These are phyloP conservation scores for Persicaria tinctoria DNA, from an alignment of 148 eudicot genomes.

Conservation along the genomic window DNA sequence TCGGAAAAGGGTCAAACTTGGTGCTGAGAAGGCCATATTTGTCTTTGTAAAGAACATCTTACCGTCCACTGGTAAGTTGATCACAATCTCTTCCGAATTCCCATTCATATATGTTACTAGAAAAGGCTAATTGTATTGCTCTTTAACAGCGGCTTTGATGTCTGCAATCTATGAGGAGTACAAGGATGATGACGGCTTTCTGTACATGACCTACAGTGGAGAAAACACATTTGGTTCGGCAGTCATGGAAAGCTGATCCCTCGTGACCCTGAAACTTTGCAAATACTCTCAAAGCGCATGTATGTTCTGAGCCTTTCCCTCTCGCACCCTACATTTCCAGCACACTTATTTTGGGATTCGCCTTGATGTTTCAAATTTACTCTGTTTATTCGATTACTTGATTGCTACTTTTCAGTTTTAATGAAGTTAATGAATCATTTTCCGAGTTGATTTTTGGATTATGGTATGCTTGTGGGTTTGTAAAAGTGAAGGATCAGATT, in stretches of 20 bases:
- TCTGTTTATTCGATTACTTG: neutral
- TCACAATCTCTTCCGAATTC: neutral
- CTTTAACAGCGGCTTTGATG: conserved; percentile 36
- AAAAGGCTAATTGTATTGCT: neutral
- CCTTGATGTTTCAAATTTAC: neutral
- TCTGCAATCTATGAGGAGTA: conserved; percentile 41
- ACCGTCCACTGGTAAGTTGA: conserved; percentile 41
- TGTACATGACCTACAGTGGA: conserved; percentile 59
- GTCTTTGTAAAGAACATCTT: conserved; percentile 43
- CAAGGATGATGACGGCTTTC: conserved; percentile 61
- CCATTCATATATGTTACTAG: too few relatives aligned
- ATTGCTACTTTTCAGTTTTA: neutral
- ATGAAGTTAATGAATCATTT: neutral
- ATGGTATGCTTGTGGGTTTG: neutral
- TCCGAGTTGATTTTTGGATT: neutral
- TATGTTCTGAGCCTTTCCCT: neutral
- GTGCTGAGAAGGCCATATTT: conserved; percentile 53
- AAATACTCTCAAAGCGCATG: neutral
- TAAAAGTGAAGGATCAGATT: neutral
- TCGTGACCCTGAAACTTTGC: neutral
- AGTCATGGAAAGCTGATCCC: neutral
- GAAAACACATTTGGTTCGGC: conserved; percentile 53
- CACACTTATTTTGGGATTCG: neutral
- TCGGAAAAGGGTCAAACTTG: conserved; percentile 45
- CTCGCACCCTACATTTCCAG: neutral